These are phyloP conservation scores for Aspergillus uvarum DNA, from an alignment of 2,329 filamentous ascomycete species.

Conservation along the genomic window DNA sequence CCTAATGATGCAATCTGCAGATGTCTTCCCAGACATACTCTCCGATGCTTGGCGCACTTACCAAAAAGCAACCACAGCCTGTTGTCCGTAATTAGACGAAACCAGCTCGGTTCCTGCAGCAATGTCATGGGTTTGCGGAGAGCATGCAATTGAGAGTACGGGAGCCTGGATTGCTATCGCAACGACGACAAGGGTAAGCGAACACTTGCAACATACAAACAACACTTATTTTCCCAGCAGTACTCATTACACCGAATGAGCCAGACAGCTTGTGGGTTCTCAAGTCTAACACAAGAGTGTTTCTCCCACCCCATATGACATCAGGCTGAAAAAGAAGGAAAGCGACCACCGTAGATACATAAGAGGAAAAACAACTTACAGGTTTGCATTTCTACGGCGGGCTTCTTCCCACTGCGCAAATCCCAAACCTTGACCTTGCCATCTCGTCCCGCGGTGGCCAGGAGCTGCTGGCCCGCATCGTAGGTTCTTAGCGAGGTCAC, in stretches of 20 bases:
- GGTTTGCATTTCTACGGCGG: constrained; percentile 34
- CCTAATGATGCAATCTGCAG: background rate
- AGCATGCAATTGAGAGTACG: constrained; percentile 55
- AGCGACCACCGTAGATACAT: background rate
- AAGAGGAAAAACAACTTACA: constrained; percentile 27
- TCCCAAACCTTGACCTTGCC: constrained; percentile 46
- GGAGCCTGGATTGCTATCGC: constrained; percentile 48
- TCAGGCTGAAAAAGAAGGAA: constrained; percentile 7
- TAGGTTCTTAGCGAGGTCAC: constrained; percentile 41
- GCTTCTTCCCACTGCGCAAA: constrained; percentile 31
- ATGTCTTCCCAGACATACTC: background rate
- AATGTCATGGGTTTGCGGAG: constrained; percentile 47
- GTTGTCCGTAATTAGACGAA: constrained; percentile 26
- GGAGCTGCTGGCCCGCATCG: constrained; percentile 25
- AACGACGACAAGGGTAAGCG: constrained; percentile 16
- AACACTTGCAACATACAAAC: constrained; percentile 5
- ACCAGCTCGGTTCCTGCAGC: constrained; percentile 58
- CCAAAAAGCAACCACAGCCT: constrained; percentile 46
- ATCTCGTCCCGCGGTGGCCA: constrained; percentile 43
- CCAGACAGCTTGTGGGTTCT: too few relatives aligned
- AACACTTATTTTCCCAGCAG: background rate
- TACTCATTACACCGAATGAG: too few relatives aligned
- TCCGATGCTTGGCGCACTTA: constrained; percentile 20
- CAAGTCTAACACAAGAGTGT: too few relatives aligned
- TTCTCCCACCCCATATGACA: background rate